Base-by-base conservation (phyloP, 148 eudicot genomes). In the Fallopia convolvulus region DNA sequence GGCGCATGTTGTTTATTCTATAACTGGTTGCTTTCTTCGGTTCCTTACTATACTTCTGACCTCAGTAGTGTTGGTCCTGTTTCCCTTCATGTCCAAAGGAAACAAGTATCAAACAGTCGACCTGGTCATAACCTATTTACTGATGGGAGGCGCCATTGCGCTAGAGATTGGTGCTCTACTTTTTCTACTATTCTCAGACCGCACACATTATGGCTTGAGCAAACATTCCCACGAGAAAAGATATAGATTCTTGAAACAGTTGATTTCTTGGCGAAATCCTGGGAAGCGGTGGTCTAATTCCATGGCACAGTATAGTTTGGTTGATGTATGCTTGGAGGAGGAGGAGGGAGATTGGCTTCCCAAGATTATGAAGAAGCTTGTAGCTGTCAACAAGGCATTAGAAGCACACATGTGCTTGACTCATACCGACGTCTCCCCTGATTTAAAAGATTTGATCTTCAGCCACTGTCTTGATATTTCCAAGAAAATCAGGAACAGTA, bases 271-370 rank as follows among this genome's bases (percentile, higher is more conserved):
- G 36, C 53, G 50, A 42, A 44, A 11, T 13, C 70, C 79, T 3
- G 42, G 61, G 39, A 82, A 77, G 66, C 77, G 88, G 74, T 85
- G 90, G 90, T 85, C 88, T 30, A 82, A 75, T 58, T 70, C 53
- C 32, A 85, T 85, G 72, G 81, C 88, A 2, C 90, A 87, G 75
- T 77, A 80, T 61, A 83, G 82, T 72, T 66, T 87, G 17, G 80
- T 83, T 6, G 74, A 75, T 20, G 52, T 82, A 46, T 82, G 80
- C 76, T 72, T 82, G 30, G 42, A 48, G 42, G 74, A 83, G 23
- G 75, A 81, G 44, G 41, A n/a, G n/a, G n/a, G 47, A n/a, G 4
- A 70, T 9, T 0, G 11, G 5, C 74, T 26, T 36, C 63, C 23
- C 10, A 26, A 32, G 23, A 21, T 80, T 40, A 56, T 76, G 61